Conservation (phyloP, 164 flowering plant genomes). For the Kalanchoe fedtschenkoi region DNA sequence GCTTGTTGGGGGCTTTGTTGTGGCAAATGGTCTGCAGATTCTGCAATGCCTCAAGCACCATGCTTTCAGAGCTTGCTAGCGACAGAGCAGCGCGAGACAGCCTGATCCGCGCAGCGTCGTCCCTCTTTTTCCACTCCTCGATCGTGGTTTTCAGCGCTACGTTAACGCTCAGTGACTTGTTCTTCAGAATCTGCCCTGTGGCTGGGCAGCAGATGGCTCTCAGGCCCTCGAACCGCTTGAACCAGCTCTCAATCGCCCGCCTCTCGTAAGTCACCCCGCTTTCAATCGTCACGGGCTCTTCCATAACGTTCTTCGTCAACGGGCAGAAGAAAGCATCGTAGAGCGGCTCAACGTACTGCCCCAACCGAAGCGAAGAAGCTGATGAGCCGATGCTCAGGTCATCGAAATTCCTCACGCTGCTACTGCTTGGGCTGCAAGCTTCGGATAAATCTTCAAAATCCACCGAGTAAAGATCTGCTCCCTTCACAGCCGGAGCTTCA, state of each 20-base stretch:
- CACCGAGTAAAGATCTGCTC: slow-evolving; percentile 42
- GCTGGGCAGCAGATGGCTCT: slow-evolving; percentile 45
- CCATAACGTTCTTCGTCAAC: slow-evolving; percentile 60
- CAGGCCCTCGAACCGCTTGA: slow-evolving; percentile 20
- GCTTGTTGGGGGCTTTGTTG: slow-evolving; percentile 27
- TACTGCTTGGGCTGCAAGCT: slow-evolving; percentile 11
- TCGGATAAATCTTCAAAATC: slow-evolving; percentile 18
- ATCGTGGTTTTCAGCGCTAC: slow-evolving; percentile 57
- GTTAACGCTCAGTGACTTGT: slow-evolving; percentile 31
- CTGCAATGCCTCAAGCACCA: slow-evolving; percentile 55
- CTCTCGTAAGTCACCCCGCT: slow-evolving; percentile 70
- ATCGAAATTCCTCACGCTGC: slow-evolving; percentile 9
- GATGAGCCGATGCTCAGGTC: slow-evolving; percentile 14
- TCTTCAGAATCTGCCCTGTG: slow-evolving; percentile 40
- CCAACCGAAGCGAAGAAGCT: slow-evolving; percentile 24
- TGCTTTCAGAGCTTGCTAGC: slow-evolving; percentile 40
- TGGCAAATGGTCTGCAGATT: slow-evolving; percentile 43
- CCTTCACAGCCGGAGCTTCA: slow-evolving; percentile 11
- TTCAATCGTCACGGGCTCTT: slow-evolving; percentile 64
- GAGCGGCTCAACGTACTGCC: slow-evolving; percentile 47
- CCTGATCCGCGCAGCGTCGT: slow-evolving; percentile 52
- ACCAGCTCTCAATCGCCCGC: slow-evolving; percentile 43
- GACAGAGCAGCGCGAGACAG: slow-evolving; percentile 53
- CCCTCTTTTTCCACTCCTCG: slow-evolving; percentile 66
- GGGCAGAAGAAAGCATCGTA: slow-evolving; percentile 64